Conservation (phyloP, 805 yeast genomes). For the Kluyveromyces lactis region DNA sequence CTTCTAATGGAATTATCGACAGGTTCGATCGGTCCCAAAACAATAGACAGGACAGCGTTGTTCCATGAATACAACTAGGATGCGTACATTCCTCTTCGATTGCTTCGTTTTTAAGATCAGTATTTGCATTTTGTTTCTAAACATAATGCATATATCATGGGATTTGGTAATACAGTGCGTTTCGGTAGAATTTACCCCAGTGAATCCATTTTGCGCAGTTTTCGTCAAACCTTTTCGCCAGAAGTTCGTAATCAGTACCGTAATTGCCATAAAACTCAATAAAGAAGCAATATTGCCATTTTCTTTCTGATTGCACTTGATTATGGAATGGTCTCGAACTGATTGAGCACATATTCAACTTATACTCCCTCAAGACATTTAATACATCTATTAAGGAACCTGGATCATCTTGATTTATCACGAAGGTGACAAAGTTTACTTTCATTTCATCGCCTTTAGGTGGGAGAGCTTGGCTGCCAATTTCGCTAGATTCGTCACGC, state of each 20-base stretch:
- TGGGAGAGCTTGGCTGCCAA: slow-evolving; percentile 12
- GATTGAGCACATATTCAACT: slow-evolving; percentile 61
- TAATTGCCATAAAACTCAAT: slow-evolving; percentile 44
- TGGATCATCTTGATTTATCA: slow-evolving; percentile 54
- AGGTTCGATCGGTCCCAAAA: no score
- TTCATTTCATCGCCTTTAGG: slow-evolving; percentile 6
- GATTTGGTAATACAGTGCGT: slow-evolving; percentile 29
- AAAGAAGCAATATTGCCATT: slow-evolving; percentile 79
- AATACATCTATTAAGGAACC: slow-evolving; percentile 70
- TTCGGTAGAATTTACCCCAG: slow-evolving; percentile 51
- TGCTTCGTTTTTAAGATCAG: no score
- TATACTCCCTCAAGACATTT: slow-evolving; percentile 43
- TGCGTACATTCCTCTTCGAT: no score
- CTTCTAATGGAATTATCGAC: no score
- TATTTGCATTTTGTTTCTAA: no score
- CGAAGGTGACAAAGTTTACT: slow-evolving; percentile 56
- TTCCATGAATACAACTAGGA: no score
- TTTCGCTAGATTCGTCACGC: slow-evolving; percentile 12
- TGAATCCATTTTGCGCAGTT: slow-evolving; percentile 44
- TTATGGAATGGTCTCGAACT: slow-evolving; percentile 67
- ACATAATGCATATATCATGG: not conserved
- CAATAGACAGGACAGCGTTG: no score
- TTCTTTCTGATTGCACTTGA: slow-evolving; percentile 18
- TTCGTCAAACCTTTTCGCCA: slow-evolving; percentile 35
- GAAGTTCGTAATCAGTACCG: slow-evolving; percentile 19